These are phyloP conservation scores for Tranzscheliella williamsii DNA, from an alignment of 1,284 basidiomycete species.

Conservation along the genomic window DNA sequence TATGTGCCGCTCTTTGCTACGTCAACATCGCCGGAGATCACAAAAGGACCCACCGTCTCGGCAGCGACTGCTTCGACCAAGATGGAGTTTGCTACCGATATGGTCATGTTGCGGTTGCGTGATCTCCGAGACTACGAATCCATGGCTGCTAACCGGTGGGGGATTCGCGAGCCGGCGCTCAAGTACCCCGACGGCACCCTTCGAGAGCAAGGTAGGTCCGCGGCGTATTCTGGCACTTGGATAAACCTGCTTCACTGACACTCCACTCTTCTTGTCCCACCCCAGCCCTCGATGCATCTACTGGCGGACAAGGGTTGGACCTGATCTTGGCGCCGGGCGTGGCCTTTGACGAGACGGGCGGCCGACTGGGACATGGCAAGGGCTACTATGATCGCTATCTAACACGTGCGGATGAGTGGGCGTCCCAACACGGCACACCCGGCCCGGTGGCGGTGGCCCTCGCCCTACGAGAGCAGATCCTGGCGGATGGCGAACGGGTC, in stretches of 20 bases:
- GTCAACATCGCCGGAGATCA: constrained; percentile 23
- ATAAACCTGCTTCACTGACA: not conserved
- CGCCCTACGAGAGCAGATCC: constrained; percentile 55
- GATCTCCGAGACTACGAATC: constrained; percentile 51
- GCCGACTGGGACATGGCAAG: constrained; percentile 62
- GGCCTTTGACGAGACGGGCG: constrained; percentile 59
- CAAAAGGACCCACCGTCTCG: constrained; percentile 18
- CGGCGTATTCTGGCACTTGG: not conserved
- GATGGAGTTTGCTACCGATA: constrained; percentile 51
- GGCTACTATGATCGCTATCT: constrained; percentile 63
- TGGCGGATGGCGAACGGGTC: constrained; percentile 43
- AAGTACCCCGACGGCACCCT: constrained; percentile 37
- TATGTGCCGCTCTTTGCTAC: constrained; percentile 62
- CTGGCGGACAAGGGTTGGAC: constrained; percentile 59
- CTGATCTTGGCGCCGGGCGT: constrained; percentile 62
- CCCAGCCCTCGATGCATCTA: constrained; percentile 49
- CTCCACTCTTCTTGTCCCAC: not conserved
- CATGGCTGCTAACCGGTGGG: constrained; percentile 60
- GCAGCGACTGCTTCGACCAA: constrained; percentile 8
- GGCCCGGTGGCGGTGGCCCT: constrained; percentile 54
- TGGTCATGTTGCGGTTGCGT: constrained; percentile 61
- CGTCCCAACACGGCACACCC: constrained; percentile 5
- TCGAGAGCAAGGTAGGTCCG: constrained; percentile 35
- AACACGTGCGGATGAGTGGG: constrained; percentile 35
- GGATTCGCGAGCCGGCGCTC: constrained; percentile 60